phyloP scores from a whole-genome alignment of 2,329 filamentous ascomycete species.

The Coniella vitis region DNA sequence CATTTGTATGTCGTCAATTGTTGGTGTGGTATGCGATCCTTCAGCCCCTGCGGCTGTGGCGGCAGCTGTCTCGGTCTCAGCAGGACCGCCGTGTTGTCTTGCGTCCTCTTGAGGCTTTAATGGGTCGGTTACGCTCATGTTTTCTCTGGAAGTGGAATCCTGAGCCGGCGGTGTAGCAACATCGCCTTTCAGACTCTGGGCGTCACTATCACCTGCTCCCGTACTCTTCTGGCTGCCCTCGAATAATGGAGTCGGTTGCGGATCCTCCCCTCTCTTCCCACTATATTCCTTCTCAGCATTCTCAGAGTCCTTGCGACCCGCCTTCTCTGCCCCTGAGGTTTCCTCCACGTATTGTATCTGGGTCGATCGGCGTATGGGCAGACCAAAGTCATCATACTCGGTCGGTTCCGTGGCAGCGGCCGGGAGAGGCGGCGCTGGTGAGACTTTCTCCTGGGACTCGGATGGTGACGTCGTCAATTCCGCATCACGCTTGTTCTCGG shows the following conservation, averaged over 20 bases:
- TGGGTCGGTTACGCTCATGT: no score
- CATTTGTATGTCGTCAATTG: background rate
- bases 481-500: background rate
- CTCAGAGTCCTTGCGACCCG: background rate
- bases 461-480: background rate
- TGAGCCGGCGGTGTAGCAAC: no score
- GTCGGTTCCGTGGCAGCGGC: background rate
- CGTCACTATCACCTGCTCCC: no score
- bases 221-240: no score
- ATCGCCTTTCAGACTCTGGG: no score
- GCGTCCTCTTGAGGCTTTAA: no score
- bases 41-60: no score
- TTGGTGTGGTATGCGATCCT: background rate
- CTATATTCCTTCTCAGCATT: background rate
- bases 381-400: conserved; percentile 65
- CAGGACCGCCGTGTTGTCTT: no score
- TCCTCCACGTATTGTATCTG: conserved; percentile 32
- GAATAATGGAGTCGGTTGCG: background rate
- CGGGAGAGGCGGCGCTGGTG: background rate
- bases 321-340: conserved; percentile 9
- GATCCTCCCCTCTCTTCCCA: background rate
- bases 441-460: background rate
- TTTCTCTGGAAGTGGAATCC: no score
- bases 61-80: no score
- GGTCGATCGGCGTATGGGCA: conserved; percentile 46